Conservation (phyloP, 179 eudicot genomes). For the Vitellaria paradoxa region DNA sequence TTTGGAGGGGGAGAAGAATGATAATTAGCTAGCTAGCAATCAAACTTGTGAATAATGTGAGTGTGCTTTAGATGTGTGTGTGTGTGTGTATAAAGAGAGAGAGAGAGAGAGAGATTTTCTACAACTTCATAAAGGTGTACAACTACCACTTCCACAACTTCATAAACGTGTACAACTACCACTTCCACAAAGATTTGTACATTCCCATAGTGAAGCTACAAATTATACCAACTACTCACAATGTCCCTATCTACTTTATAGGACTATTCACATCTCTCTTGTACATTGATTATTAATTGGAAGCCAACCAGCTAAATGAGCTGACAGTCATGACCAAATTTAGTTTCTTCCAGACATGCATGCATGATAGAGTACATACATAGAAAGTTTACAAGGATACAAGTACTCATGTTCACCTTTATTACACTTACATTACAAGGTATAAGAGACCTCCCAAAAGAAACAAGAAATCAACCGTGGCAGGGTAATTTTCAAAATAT, state of each 20-base stretch:
- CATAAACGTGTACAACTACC: conserved; percentile 10
- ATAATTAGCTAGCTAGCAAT: not conserved
- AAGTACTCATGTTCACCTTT: not conserved
- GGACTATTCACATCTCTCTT: conserved; percentile 34
- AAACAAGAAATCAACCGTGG: not conserved
- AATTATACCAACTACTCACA: conserved; percentile 5
- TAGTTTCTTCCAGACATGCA: not conserved
- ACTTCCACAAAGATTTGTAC: conserved; percentile 1
- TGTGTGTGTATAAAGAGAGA: no score
- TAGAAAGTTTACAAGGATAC: conserved; percentile 14
- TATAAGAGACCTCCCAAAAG: conserved; percentile 1
- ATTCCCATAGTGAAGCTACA: not conserved
- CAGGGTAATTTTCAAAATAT: not conserved
- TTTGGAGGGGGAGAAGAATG: not conserved
- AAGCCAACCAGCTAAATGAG: conserved; percentile 25
- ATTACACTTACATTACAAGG: conserved; percentile 14
- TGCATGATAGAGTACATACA: not conserved
- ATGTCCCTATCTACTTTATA: conserved; percentile 8
- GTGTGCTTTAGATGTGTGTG: not conserved
- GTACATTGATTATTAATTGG: conserved; percentile 32
- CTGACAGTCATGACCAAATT: conserved; percentile 16
- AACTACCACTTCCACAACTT: not conserved
- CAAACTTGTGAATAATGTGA: not conserved
- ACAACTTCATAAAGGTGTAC: conserved; percentile 1
- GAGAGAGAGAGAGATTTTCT: conserved; percentile 6